phyloP scores from a whole-genome alignment of 1,284 basidiomycete genomes.

The Heterobasidion occidentale region DNA sequence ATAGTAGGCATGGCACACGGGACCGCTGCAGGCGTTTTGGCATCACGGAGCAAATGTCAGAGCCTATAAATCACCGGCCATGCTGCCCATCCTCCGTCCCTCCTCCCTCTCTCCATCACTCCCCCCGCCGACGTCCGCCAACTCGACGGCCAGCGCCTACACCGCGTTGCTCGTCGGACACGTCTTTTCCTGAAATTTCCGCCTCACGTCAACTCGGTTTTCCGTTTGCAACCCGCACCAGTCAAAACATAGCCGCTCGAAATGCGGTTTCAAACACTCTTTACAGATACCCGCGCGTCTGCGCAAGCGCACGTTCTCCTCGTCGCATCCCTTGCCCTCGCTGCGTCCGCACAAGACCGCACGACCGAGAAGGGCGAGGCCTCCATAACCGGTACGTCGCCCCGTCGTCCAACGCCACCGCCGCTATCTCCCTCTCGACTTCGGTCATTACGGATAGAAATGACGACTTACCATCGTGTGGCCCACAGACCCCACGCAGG shows the following conservation, averaged over 20 bases:
- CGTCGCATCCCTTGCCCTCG: constrained; percentile 1
- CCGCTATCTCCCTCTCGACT: neutral
- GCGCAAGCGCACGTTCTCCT: neutral
- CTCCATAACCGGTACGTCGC: constrained; percentile 19
- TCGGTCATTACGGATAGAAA: neutral
- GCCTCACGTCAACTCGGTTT: neutral
- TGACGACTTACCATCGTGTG: neutral
- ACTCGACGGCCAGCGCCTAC: neutral
- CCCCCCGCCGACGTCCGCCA: neutral
- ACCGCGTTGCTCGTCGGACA: neutral
- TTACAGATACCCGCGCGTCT: neutral
- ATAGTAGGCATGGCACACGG: neutral
- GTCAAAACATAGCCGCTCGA: neutral
- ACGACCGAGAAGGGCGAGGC: constrained; percentile 29
- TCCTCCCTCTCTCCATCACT: neutral
- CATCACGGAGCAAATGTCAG: neutral
- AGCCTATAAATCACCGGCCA: neutral
- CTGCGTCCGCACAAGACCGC: constrained; percentile 17
- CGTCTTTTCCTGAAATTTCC: neutral
- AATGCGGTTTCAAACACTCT: constrained; percentile 1
- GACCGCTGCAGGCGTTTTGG: neutral
- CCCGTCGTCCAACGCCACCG: neutral
- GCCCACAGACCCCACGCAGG: constrained; percentile 22
- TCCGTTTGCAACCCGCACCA: neutral
- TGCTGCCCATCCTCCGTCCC: neutral